phyloP scores from a whole-genome alignment of 495 filamentous ascomycete species.

The Penicillium subrubescens region DNA sequence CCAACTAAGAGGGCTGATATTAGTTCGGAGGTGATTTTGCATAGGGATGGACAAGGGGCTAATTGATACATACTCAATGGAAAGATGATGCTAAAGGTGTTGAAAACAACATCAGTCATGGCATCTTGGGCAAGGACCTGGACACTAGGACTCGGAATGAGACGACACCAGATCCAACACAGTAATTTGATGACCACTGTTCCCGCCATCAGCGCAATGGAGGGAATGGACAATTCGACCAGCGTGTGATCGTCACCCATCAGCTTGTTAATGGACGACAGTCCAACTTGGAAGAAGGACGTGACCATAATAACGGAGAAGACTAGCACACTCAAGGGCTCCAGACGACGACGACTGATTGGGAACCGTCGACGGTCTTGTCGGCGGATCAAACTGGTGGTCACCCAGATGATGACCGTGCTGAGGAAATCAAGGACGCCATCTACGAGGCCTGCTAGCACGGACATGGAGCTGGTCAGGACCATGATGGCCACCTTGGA shows the following conservation, averaged over 20 bases:
- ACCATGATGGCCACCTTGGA: conserved; percentile 80
- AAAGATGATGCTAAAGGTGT: conserved; percentile 80
- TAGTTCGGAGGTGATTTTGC: background rate
- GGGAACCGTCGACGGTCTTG: conserved; percentile 84
- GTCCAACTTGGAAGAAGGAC: conserved; percentile 80
- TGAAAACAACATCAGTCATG: conserved; percentile 83
- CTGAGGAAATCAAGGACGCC: conserved; percentile 84
- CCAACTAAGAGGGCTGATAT: conserved; percentile 56
- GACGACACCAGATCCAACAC: conserved; percentile 90
- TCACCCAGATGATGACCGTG: conserved; percentile 85
- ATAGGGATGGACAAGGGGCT: background rate
- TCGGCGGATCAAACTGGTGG: conserved; percentile 70
- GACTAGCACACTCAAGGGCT: conserved; percentile 77
- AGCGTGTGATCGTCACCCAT: conserved; percentile 63
- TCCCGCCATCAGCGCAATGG: conserved; percentile 77
- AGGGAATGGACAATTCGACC: conserved; percentile 70
- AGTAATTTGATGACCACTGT: conserved; percentile 80
- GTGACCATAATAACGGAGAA: conserved; percentile 86
- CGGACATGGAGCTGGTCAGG: conserved; percentile 81
- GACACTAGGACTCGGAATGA: conserved; percentile 85
- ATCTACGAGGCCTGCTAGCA: conserved; percentile 87
- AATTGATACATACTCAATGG: conserved; percentile 25
- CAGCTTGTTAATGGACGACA: conserved; percentile 72
- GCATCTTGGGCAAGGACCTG: conserved; percentile 76
- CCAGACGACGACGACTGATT: conserved; percentile 73